These are phyloP conservation scores for Pichia sporocuriosa DNA, from an alignment of 805 yeast genomes.

Conservation along the genomic window DNA sequence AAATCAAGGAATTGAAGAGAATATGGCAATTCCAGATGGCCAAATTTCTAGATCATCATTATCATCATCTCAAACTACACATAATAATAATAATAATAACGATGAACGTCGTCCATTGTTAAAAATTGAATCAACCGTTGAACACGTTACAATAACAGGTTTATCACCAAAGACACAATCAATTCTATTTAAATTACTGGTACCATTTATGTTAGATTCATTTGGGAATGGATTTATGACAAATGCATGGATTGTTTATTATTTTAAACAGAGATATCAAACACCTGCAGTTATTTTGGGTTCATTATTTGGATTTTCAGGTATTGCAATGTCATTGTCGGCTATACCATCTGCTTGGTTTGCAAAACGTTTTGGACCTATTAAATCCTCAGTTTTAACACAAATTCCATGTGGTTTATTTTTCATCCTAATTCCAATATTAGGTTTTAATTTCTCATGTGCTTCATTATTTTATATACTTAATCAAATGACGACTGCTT, in stretches of 20 bases:
- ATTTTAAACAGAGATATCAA: constrained; percentile 53
- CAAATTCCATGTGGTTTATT: constrained; percentile 75
- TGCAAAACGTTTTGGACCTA: constrained; percentile 67
- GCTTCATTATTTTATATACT: constrained; percentile 49
- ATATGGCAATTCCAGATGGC: no score
- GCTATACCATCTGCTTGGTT: constrained; percentile 72
- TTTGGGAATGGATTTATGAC: constrained; percentile 88
- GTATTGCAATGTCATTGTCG: constrained; percentile 56
- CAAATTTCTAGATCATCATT: background rate
- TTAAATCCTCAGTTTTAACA: constrained; percentile 62
- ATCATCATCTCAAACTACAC: no score
- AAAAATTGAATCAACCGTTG: constrained; percentile 17
- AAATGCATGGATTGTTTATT: constrained; percentile 81
- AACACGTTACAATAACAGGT: constrained; percentile 25
- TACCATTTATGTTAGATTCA: constrained; percentile 76
- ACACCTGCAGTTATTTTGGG: constrained; percentile 58
- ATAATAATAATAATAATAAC: background rate
- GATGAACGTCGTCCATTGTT: constrained; percentile 12
- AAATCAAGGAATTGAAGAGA: no score
- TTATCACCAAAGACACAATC: constrained; percentile 38
- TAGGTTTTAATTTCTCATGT: constrained; percentile 26
- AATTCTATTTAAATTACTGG: constrained; percentile 41
- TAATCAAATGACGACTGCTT: constrained; percentile 60
- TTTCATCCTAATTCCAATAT: constrained; percentile 46
- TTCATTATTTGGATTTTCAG: constrained; percentile 56